Conservation (phyloP, 1,284 basidiomycete genomes). For the Ustilago esculenta region DNA sequence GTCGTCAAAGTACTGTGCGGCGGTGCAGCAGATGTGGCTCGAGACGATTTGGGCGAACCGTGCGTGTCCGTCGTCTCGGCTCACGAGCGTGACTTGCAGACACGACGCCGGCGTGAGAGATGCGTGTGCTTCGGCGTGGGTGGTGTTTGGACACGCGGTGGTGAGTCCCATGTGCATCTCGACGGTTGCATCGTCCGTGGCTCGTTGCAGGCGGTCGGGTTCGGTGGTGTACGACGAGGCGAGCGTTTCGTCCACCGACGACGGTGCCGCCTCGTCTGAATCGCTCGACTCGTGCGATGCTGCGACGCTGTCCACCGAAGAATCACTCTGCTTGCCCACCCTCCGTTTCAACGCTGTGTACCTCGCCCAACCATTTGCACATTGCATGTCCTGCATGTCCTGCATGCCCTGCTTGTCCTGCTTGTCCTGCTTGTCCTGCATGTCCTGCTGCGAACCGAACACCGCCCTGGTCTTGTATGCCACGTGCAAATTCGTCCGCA, state of each 20-base stretch:
- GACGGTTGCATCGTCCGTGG: constrained; percentile 1
- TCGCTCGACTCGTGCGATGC: no score
- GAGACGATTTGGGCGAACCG: constrained; percentile 8
- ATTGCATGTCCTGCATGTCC: background rate
- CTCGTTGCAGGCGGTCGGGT: background rate
- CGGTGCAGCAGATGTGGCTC: background rate
- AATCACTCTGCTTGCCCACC: constrained; percentile 1
- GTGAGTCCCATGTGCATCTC: constrained; percentile 10
- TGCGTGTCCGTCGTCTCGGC: constrained; percentile 13
- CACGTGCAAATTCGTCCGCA: constrained; percentile 1
- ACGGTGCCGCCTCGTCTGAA: constrained; percentile 27
- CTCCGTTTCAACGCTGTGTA: constrained; percentile 18
- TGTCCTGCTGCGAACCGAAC: background rate
- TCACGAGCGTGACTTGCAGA: constrained; percentile 16
- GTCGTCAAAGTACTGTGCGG: constrained; percentile 2
- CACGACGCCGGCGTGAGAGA: background rate
- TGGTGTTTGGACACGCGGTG: background rate
- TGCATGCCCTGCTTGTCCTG: background rate
- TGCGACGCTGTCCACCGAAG: no score
- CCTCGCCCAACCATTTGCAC: background rate
- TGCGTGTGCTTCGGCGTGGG: no score
- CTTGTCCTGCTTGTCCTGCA: background rate
- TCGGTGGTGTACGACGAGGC: constrained; percentile 43
- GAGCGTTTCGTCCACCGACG: constrained; percentile 34
- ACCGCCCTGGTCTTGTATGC: constrained; percentile 23